phyloP scores from a whole-genome alignment of 176 grass and related monocot species.

The Luzula sylvatica region DNA sequence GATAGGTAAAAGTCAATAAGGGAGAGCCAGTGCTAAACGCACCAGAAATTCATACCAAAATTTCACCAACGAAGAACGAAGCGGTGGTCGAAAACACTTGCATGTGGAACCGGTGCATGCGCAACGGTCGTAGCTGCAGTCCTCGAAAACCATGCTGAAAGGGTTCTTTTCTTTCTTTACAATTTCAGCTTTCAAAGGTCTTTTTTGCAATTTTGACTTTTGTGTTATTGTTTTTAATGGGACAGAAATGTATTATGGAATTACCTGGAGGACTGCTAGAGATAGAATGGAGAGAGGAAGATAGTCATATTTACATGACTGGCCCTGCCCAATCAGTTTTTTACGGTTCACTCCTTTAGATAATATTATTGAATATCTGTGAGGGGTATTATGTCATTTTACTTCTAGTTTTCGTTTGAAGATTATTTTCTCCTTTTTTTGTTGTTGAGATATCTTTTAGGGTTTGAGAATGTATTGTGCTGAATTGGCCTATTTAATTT shows the following conservation, averaged over 20 bases:
- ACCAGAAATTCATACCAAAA: slow-evolving; percentile 68
- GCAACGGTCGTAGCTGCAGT: slow-evolving; percentile 92
- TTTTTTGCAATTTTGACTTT: too few relatives aligned
- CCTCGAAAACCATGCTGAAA: slow-evolving; percentile 63
- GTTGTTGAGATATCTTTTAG: neutral
- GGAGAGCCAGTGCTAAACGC: slow-evolving; percentile 66
- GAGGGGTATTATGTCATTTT: neutral
- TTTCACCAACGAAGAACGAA: slow-evolving; percentile 44
- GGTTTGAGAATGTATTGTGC: slow-evolving; percentile 4
- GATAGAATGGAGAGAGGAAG: slow-evolving; percentile 83
- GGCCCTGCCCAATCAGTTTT: slow-evolving; percentile 85
- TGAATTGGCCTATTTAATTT: too few relatives aligned
- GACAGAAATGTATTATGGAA: slow-evolving; percentile 74
- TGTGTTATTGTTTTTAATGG: too few relatives aligned
- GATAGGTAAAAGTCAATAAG: slow-evolving; percentile 89
- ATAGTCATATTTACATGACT: slow-evolving; percentile 95
- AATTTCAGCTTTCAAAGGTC: too few relatives aligned
- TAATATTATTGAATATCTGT: neutral
- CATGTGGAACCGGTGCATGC: slow-evolving; percentile 95
- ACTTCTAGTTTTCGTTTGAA: neutral
- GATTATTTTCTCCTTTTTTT: slow-evolving; percentile 7
- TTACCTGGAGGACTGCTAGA: slow-evolving; percentile 93
- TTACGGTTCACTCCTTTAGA: slow-evolving; percentile 38
- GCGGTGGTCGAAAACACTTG: slow-evolving; percentile 77
- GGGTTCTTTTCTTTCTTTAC: slow-evolving; percentile 28